Evolutionary conservation across 108 stramenopile genomes (phyloP), one percentile per base, ranked within the genome.

Genomic region (Cylindrotheca fusiformis): DNA sequence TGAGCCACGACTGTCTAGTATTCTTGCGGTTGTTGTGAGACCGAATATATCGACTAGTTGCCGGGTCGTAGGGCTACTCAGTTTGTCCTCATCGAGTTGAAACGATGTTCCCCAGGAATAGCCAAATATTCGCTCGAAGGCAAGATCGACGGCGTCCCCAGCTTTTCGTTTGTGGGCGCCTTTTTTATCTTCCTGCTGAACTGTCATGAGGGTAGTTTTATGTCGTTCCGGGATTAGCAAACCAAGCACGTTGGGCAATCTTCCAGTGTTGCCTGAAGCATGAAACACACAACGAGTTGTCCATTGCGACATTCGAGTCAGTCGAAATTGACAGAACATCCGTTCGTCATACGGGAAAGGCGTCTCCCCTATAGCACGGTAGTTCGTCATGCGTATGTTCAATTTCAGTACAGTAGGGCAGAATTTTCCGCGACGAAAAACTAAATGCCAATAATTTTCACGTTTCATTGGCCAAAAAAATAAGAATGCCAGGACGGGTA

Each of bases 51-150:
- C 51, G 2, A 79, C 26, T 61, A 65, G 19, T 44, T 68, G 32
- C 30, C 55, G 27, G 28, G 31, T 45, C 44, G 60, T 30, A 49
- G 22, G 58, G 59, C 8, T 3, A 0, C 59, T 48, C 54, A 50
- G 55, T 32, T 32, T 56, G 6, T 21, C 46, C 1, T 52, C 49
- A 19, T 64, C 49, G 50, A 72, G n/a, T 30, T 33, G 23, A 36
- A 72, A 71, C 0, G 47, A 22, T n/a, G 78, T 71, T 2, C 76
- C 76, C 78, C 83, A 88, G 5, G 53, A 32, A 51, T 82, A 84
- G 2, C 87, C 92, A 66, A 94, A 94, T 73, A 94, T 48, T 24
- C 81, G 64, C 32, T 65, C 47, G 68, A 94, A 94, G 0, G 85
- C 87, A 46, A 76, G 80, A 62, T 94, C 88, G 4, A 90, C 87